Conservation (phyloP, 108 stramenopile species). For the Mediolabrus comicus region DNA sequence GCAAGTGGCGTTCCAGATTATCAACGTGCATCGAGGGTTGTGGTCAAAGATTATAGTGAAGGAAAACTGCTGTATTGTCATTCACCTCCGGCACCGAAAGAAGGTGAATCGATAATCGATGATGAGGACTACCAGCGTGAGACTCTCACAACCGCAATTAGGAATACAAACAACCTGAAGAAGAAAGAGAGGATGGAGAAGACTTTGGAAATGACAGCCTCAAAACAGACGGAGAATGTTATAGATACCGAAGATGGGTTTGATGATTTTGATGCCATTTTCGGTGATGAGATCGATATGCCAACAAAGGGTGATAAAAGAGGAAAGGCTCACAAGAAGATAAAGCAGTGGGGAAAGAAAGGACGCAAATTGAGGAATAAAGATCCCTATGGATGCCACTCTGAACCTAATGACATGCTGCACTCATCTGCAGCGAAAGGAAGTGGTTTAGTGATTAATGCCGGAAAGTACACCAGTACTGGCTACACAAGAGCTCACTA, state of each 20-base stretch:
- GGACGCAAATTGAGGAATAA: conserved; percentile 81
- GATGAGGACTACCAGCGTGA: conserved; percentile 57
- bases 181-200: conserved; percentile 54
- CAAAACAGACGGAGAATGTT: background rate
- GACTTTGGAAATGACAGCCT: conserved; percentile 12
- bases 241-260: conserved; percentile 13
- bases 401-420: conserved; percentile 58
- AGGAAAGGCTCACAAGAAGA: conserved; percentile 59
- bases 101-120: conserved; percentile 5
- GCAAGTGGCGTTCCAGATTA: conserved; percentile 93
- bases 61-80: conserved; percentile 94
- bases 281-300: conserved; percentile 37
- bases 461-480: conserved; percentile 61
- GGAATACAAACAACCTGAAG: conserved; percentile 54
- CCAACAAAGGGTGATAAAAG: conserved; percentile 33
- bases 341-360: conserved; percentile 87
- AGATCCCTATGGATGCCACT: conserved; percentile 91
- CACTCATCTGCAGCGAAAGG: conserved; percentile 17
- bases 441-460: conserved; percentile 56
- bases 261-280: conserved; percentile 28
- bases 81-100: conserved; percentile 74
- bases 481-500: conserved; percentile 71
- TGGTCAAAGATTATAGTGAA: conserved; percentile 95
- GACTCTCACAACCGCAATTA: conserved; percentile 64
- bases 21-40: conserved; percentile 86